Percentiles rank a stretch among this genome's conserved stretches.
These are phyloP conservation scores for Mycena leptocephala DNA, from an alignment of 768 basidiomycete genomes.

Conservation along the genomic window DNA sequence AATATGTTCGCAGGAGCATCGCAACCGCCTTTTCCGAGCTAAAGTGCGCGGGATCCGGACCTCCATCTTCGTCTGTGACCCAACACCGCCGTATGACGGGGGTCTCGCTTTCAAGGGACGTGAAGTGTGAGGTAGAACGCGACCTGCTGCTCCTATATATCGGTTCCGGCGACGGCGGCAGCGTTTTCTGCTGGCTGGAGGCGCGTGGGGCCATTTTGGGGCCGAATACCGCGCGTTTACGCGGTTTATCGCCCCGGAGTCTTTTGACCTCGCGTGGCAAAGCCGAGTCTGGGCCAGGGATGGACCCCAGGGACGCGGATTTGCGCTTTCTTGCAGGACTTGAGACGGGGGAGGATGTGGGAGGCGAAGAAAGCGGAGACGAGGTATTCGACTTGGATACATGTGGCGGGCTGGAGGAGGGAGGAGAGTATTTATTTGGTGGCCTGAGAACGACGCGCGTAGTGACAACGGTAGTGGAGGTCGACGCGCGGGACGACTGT, in stretches of 20 bases:
- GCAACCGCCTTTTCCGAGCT: conserved; percentile 80
- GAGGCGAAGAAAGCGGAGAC: conserved; percentile 48
- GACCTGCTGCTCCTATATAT: conserved; percentile 75
- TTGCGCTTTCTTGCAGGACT: conserved; percentile 54
- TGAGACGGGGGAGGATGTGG: conserved; percentile 30
- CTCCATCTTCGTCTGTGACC: conserved; percentile 67
- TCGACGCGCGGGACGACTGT: background rate
- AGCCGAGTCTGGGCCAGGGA: conserved; percentile 30
- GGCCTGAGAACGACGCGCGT: background rate
- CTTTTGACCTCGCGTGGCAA: conserved; percentile 60
- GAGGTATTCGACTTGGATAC: conserved; percentile 33
- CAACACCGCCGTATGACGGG: conserved; percentile 64
- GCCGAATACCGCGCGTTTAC: conserved; percentile 54
- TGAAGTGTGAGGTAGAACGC: conserved; percentile 75
- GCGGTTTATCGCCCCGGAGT: conserved; percentile 51
- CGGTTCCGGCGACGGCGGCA: conserved; percentile 66
- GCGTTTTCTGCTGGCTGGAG: conserved; percentile 58
- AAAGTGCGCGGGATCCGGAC: conserved; percentile 66
- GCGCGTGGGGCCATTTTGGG: conserved; percentile 60
- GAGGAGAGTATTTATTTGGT: background rate
- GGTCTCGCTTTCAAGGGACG: conserved; percentile 52
- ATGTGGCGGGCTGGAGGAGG: conserved; percentile 29
- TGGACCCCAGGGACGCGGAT: conserved; percentile 38
- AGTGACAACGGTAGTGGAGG: background rate
- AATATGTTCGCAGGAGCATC: conserved; percentile 77